Conservation (phyloP, 139 green algal species). For the Haematococcus lacustris region DNA sequence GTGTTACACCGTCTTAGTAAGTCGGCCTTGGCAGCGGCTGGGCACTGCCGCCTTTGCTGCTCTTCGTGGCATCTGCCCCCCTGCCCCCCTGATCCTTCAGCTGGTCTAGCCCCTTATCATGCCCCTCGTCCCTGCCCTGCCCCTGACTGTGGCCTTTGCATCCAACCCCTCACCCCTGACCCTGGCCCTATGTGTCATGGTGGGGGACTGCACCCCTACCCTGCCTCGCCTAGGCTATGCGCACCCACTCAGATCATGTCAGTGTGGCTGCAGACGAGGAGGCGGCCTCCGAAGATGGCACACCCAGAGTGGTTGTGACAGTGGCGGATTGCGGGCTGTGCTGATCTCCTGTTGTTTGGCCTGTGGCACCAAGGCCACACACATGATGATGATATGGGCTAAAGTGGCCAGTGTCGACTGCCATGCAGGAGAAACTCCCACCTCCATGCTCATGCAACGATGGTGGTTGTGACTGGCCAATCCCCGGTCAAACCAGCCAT, state of each 20-base stretch:
- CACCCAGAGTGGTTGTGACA: conserved; percentile 31
- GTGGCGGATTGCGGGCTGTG: conserved; percentile 53
- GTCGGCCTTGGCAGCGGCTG: background rate
- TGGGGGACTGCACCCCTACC: no score
- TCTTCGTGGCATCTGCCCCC: background rate
- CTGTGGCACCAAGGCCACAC: no score
- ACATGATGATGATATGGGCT: no score
- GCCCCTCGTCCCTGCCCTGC: background rate
- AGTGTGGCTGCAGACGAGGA: conserved; percentile 30
- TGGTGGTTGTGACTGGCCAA: no score
- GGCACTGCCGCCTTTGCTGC: background rate
- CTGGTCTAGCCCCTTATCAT: background rate
- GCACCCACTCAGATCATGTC: no score
- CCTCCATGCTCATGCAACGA: no score
- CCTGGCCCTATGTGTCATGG: background rate
- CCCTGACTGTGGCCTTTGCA: background rate
- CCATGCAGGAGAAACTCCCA: no score
- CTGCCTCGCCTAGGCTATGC: no score
- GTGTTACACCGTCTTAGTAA: conserved; percentile 56
- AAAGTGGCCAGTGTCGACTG: no score
- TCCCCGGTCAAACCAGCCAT: no score
- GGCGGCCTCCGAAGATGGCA: conserved; percentile 34
- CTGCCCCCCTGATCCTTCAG: background rate
- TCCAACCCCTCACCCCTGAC: background rate
- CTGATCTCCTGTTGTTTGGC: no score